Evolutionary conservation across 2,329 filamentous ascomycete species (phyloP).

Genomic region (Periglandula ipomoeae): DNA sequence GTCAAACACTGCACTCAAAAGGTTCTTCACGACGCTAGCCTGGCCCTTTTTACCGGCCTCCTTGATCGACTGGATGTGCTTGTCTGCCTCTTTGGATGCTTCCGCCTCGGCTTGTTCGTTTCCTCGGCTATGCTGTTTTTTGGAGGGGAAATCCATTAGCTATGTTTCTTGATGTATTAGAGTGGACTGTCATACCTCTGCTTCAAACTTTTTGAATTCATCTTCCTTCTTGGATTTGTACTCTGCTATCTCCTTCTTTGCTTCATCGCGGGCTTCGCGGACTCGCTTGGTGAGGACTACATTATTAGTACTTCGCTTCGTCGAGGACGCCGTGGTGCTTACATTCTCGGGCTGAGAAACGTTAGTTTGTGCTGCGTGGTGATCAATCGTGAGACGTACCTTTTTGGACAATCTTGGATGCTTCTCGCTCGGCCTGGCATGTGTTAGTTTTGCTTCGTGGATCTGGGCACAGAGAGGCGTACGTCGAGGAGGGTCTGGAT

Average conservation of each 20-base stretch:
- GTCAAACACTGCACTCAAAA: constrained; percentile 78
- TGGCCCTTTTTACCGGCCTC: constrained; percentile 71
- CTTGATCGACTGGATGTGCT: constrained; percentile 74
- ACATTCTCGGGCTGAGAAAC: constrained; percentile 73
- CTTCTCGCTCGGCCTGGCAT: constrained; percentile 86
- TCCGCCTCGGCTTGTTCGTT: constrained; percentile 71
- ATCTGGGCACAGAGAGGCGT: constrained; percentile 29
- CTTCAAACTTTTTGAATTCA: constrained; percentile 91
- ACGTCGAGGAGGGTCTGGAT: constrained; percentile 99
- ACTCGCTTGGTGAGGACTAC: constrained; percentile 80
- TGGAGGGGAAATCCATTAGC: neutral
- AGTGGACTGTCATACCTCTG: constrained; percentile 37
- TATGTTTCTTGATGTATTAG: too few relatives aligned
- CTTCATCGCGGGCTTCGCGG: constrained; percentile 91
- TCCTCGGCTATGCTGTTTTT: constrained; percentile 72
- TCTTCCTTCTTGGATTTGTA: constrained; percentile 85
- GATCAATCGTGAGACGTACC: constrained; percentile 42
- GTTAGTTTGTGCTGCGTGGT: neutral
- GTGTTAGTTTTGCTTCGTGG: constrained; percentile 4
- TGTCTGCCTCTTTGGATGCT: constrained; percentile 72
- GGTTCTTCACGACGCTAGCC: constrained; percentile 68
- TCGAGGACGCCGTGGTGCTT: constrained; percentile 24
- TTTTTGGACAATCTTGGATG: constrained; percentile 98
- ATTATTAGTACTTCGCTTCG: constrained; percentile 4
- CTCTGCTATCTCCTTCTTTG: constrained; percentile 94